These are phyloP conservation scores for Lachnellula willkommii DNA, from an alignment of 2,329 filamentous ascomycete genomes.

Conservation along the genomic window DNA sequence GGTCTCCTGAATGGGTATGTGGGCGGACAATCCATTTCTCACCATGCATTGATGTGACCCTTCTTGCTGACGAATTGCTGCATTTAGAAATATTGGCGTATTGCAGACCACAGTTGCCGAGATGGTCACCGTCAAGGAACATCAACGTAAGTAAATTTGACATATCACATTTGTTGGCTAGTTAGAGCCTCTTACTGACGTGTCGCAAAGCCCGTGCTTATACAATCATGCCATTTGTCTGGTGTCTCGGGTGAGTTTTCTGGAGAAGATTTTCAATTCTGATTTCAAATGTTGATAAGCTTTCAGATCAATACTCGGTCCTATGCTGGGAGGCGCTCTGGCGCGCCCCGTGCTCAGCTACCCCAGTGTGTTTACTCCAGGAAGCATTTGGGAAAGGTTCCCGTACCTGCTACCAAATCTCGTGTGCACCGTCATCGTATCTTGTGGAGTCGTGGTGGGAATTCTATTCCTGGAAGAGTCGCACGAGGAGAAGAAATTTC, in stretches of 20 bases:
- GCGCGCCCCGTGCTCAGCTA: constrained; percentile 82
- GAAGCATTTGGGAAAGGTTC: constrained; percentile 76
- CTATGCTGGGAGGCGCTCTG: constrained; percentile 83
- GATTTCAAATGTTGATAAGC: neutral
- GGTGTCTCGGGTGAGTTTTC: constrained; percentile 76
- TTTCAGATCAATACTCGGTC: constrained; percentile 77
- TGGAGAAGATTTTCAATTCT: neutral
- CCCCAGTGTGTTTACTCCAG: constrained; percentile 64
- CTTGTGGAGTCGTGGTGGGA: constrained; percentile 70
- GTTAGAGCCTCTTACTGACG: constrained; percentile 32
- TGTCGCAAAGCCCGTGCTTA: constrained; percentile 69
- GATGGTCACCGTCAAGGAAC: constrained; percentile 84
- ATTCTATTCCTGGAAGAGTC: constrained; percentile 91
- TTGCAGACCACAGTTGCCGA: constrained; percentile 94
- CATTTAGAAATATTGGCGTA: constrained; percentile 78
- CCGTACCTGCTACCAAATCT: constrained; percentile 90
- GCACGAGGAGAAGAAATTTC: constrained; percentile 72
- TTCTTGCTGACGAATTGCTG: constrained; percentile 13
- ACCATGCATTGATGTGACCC: neutral
- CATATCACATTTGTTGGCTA: constrained; percentile 6
- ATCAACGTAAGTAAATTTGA: constrained; percentile 65
- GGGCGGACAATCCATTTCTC: constrained; percentile 5
- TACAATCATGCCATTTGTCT: constrained; percentile 96
- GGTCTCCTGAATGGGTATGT: constrained; percentile 86
- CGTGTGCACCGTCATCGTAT: constrained; percentile 76